phyloP scores from a whole-genome alignment of 2,329 filamentous ascomycete genomes.

The Colletotrichum liaoningense region DNA sequence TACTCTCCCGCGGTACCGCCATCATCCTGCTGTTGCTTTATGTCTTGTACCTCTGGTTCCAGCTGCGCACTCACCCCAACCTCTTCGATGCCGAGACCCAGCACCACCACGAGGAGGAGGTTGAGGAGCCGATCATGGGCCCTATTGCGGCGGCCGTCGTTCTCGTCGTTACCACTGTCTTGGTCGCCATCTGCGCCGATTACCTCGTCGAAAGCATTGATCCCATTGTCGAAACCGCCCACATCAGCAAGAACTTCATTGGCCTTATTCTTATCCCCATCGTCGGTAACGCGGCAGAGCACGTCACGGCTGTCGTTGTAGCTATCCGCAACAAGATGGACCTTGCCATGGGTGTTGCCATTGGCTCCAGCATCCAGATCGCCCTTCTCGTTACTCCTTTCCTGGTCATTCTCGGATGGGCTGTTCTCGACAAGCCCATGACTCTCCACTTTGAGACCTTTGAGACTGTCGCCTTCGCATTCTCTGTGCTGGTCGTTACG shows the following conservation, averaged over 20 bases:
- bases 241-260: conserved; percentile 85
- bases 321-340: conserved; percentile 83
- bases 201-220: conserved; percentile 84
- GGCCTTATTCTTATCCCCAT: conserved; percentile 84
- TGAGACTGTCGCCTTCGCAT: conserved; percentile 81
- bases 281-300: conserved; percentile 83
- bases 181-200: conserved; percentile 80
- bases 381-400: conserved; percentile 84
- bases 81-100: conserved; percentile 72
- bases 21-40: conserved; percentile 82
- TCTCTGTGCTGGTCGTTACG: conserved; percentile 80
- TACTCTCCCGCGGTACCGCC: conserved; percentile 80
- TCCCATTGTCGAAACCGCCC: conserved; percentile 73
- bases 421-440: conserved; percentile 77
- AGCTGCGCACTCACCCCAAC: conserved; percentile 78
- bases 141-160: conserved; percentile 74
- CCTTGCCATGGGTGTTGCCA: conserved; percentile 80
- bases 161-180: conserved; percentile 75
- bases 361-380: conserved; percentile 86
- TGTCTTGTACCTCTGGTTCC: conserved; percentile 81
- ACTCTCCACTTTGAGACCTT: conserved; percentile 85
- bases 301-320: conserved; percentile 84
- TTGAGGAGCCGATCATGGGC: conserved; percentile 65
- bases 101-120: conserved; percentile 44
- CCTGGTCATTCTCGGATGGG: conserved; percentile 84